Base-by-base conservation (phyloP, 768 basidiomycete genomes). In the Pleurotus salmoneostramineus region DNA sequence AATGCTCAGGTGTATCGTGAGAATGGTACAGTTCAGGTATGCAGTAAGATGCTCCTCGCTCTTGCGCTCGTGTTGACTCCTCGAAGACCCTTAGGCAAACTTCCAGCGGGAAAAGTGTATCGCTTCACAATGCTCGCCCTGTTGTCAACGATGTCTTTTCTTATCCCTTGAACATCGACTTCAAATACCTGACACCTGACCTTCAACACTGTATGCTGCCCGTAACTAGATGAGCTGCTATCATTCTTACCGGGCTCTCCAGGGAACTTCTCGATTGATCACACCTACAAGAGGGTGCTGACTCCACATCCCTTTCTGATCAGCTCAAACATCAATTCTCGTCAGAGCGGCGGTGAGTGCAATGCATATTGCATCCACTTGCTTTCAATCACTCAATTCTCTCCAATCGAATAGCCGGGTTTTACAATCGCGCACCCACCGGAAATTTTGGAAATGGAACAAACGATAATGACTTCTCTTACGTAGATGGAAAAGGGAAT, bases 361-460 rank as follows among this genome's bases (percentile, higher is more conserved):
- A 15, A n/a, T 40, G 37, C 15, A 2, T 21, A 10, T 10, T 15
- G 58, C 11, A 33, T 54, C 45, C 12, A 10, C 32, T 48, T 31
- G 49, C 48, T 4, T 42, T 33, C 33, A 17, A 44, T 2, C 6
- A 15, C 27, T 33, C 32, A 27, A 36, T n/a, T 8, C 15, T 33
- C 10, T 35, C 12, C 10, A 47, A 33, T 33, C 33, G 17, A 37
- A 4, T 57, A 83, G 85, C 69, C 49, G 85, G 82, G 12, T 82
- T 79, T 69, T 82, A 84, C 68, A 68, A 71, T 8, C 63, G 72
- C 1, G 67, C 72, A 0, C 65, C 75, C 34, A 68, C 70, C 1
- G 82, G 83, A 11, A 85, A 83, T 65, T 69, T 69, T 6, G 88
- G 85, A 1, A 88, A 88, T 56, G 88, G 89, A 31, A 88, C 85